Percentiles rank a stretch among this genome's conserved stretches.
These are phyloP conservation scores for Tylopilus orsonianus DNA, from an alignment of 1,284 basidiomycete species.

Conservation along the genomic window DNA sequence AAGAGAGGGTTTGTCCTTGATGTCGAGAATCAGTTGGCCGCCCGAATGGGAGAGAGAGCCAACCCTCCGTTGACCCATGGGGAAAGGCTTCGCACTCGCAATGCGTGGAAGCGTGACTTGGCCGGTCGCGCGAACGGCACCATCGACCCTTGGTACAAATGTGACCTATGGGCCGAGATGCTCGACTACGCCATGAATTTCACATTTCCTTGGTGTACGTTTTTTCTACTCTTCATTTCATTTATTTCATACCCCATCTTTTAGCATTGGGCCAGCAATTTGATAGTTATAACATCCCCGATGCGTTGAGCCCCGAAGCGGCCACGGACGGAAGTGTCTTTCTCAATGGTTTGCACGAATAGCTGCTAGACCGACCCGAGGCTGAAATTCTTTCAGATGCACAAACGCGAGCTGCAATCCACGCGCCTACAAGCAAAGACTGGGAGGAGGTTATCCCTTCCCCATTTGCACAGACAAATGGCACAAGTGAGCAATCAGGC, in stretches of 20 bases:
- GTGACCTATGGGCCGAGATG: constrained; percentile 49
- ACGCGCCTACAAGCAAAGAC: constrained; percentile 65
- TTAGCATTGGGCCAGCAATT: constrained; percentile 39
- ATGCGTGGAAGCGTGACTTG: constrained; percentile 48
- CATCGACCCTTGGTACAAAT: constrained; percentile 60
- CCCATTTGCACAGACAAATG: constrained; percentile 39
- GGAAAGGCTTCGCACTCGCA: constrained; percentile 16
- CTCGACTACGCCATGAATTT: constrained; percentile 61
- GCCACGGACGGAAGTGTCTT: constrained; percentile 49
- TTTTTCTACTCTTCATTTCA: neutral
- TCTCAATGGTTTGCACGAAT: constrained; percentile 52
- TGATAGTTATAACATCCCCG: constrained; percentile 52
- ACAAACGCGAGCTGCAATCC: constrained; percentile 53
- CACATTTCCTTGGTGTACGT: constrained; percentile 66
- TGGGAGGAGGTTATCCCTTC: constrained; percentile 49
- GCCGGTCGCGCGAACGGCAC: constrained; percentile 47
- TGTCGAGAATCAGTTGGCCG: constrained; percentile 2
- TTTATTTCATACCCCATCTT: neutral
- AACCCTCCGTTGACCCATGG: neutral
- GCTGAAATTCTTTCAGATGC: constrained; percentile 41
- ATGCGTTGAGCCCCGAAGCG: constrained; percentile 49
- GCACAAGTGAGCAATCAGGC: constrained; percentile 31
- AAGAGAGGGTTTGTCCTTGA: constrained; percentile 18
- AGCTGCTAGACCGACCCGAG: neutral
- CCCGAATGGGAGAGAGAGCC: neutral